Base-by-base conservation (phyloP, 2,329 filamentous ascomycete species). In the Trichoderma harzianum region DNA sequence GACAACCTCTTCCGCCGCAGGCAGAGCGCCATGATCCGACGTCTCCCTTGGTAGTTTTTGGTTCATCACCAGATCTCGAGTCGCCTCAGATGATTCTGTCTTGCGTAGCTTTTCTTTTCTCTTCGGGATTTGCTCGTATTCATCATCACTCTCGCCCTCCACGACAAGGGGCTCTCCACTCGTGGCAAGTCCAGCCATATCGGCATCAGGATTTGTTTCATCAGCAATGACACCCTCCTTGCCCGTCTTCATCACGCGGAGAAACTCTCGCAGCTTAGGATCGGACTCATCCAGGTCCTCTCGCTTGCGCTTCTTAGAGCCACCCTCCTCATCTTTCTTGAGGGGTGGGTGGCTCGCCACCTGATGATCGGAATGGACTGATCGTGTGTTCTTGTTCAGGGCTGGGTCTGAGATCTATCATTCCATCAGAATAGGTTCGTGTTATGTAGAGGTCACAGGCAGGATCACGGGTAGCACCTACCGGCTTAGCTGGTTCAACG, bases 401-500 rank as follows among this genome's bases (percentile, higher is more conserved):
- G 82, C 78, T 68, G 82, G 80, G 78, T 88, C 86, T 78, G 83
- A 82, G 77, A 83, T 83, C 81, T 83, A 76, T 64, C 80, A 82
- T 82, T 82, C 80, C 81, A 77, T 82, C 72, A 82, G 79, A 78
- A 72, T 69, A 55, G 32, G 39, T 43, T 51, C 71, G 67, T 70
- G 73, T 72, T 58, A 75, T 76, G 75, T 68, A 75, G 67, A 63
- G 16, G 12, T 63, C 30, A 39, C 24, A n/a, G 67, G 55, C 53
- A 64, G 39, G 28, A 62, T 62, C 67, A 62, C 47, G 66, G 64
- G 61, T 69, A 57, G 63, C 53, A 80, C 86, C 79, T 80, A 97
- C 92, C 73, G 96, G 92, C 80, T 89, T 91, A 71, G 96, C 96
- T 78, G 96, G 84, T 84, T 98, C 95, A 74, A 98, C 96, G 34